Percentiles rank a stretch among this genome's conserved stretches.
Evolutionary conservation across 495 filamentous ascomycete genomes (phyloP).

Genomic region (Niebla homalea): DNA sequence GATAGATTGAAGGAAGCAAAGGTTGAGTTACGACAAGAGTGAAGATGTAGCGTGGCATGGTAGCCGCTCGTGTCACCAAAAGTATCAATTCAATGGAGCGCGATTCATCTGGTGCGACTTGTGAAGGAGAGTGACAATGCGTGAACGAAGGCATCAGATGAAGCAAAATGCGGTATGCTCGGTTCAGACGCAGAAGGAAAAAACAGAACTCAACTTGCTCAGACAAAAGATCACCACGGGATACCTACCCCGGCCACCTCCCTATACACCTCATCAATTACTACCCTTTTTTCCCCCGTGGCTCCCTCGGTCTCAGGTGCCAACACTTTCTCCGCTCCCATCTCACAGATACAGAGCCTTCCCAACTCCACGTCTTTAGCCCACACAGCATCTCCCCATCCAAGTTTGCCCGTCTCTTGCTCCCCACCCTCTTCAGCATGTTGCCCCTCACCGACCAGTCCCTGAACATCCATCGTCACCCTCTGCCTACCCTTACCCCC

Average conservation of each 20-base stretch:
- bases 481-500: constrained; percentile 7
- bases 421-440: constrained; percentile 23
- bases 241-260: constrained; percentile 21
- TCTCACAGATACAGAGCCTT: constrained; percentile 56
- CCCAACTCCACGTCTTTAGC: constrained; percentile 47
- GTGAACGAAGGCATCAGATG: too few species aligned
- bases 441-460: not conserved
- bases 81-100: too few species aligned
- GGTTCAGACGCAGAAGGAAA: too few species aligned
- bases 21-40: too few species aligned
- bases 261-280: constrained; percentile 31
- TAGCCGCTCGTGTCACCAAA: too few species aligned
- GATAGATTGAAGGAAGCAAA: too few species aligned
- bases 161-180: too few species aligned
- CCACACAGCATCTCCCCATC: constrained; percentile 44
- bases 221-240: not conserved
- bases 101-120: too few species aligned
- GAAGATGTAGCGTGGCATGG: too few species aligned
- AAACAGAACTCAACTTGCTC: too few species aligned
- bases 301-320: constrained; percentile 14
- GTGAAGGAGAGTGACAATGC: too few species aligned
- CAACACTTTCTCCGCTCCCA: constrained; percentile 55
- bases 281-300: constrained; percentile 16
- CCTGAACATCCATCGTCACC: constrained; percentile 8
- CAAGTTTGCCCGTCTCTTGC: constrained; percentile 17